phyloP scores from a whole-genome alignment of 164 flowering plant species.

The Vitis rotundifolia region DNA sequence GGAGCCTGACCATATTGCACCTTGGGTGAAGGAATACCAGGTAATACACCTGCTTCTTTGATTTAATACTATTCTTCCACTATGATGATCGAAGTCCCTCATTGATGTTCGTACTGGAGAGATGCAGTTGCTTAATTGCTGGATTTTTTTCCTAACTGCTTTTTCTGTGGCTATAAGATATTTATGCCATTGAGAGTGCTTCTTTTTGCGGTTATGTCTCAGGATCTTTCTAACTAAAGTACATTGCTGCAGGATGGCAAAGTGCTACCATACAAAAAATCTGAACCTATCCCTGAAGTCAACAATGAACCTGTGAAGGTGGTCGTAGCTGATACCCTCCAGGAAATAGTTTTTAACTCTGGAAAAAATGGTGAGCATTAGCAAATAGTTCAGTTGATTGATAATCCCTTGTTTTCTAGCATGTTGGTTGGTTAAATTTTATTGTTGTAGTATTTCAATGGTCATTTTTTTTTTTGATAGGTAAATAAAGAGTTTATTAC shows the following conservation, averaged over 20 bases:
- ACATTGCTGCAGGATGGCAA: slow-evolving; percentile 65
- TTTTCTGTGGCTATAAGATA: too few relatives aligned
- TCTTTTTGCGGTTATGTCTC: neutral
- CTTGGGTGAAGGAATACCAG: slow-evolving; percentile 85
- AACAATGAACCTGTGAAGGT: slow-evolving; percentile 95
- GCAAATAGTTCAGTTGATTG: too few relatives aligned
- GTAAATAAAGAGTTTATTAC: too few relatives aligned
- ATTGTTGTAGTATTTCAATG: too few relatives aligned
- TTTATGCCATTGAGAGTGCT: neutral
- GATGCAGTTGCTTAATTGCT: too few relatives aligned
- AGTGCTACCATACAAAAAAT: slow-evolving; percentile 51
- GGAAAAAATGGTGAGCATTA: slow-evolving; percentile 76
- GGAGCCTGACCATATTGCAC: slow-evolving; percentile 66
- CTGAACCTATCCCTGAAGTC: slow-evolving; percentile 85
- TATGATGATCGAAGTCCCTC: too few relatives aligned
- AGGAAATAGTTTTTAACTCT: slow-evolving; percentile 78
- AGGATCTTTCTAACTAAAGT: slow-evolving; percentile 1
- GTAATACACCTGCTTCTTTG: slow-evolving; percentile 26
- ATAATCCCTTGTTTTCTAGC: too few relatives aligned
- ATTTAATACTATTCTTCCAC: too few relatives aligned
- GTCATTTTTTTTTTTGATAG: too few relatives aligned
- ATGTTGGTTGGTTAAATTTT: too few relatives aligned
- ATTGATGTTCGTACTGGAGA: too few relatives aligned
- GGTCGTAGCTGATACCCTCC: slow-evolving; percentile 81
- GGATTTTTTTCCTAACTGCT: too few relatives aligned